Conservation (phyloP, 2,329 filamentous ascomycete genomes). For the Xylariomycetidae sp. region DNA sequence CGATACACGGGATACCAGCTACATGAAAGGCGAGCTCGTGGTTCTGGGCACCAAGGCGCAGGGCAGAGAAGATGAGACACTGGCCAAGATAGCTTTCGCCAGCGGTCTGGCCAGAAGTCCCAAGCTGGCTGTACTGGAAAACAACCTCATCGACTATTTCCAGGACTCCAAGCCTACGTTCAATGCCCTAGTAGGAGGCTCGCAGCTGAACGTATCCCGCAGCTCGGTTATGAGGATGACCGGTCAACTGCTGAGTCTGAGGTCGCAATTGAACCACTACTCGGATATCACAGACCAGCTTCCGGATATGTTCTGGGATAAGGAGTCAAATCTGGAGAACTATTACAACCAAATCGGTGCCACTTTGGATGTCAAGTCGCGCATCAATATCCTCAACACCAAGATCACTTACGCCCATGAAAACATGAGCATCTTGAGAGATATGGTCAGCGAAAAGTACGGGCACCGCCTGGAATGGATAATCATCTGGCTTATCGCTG, state of each 20-base stretch:
- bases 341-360: constrained; percentile 94
- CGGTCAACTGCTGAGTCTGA: constrained; percentile 81
- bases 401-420: constrained; percentile 98
- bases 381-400: constrained; percentile 89
- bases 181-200: constrained; percentile 54
- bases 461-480: constrained; percentile 87
- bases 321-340: constrained; percentile 84
- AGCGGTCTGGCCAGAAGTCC: constrained; percentile 89
- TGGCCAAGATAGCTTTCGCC: constrained; percentile 95
- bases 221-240: constrained; percentile 89
- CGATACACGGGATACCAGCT: constrained; percentile 64
- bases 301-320: constrained; percentile 97
- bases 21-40: constrained; percentile 82
- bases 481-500: constrained; percentile 87
- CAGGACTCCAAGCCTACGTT: constrained; percentile 81
- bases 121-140: constrained; percentile 89
- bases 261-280: constrained; percentile 93
- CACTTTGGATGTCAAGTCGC: constrained; percentile 83
- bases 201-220: constrained; percentile 63
- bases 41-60: constrained; percentile 73
- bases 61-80: constrained; percentile 53
- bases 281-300: constrained; percentile 93
- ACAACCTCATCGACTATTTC: constrained; percentile 76
- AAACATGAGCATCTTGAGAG: constrained; percentile 82
- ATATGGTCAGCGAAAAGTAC: constrained; percentile 87